Evolutionary conservation across 73 alveolate species (phyloP).

Genomic region (Paramecium octaurelia): DNA sequence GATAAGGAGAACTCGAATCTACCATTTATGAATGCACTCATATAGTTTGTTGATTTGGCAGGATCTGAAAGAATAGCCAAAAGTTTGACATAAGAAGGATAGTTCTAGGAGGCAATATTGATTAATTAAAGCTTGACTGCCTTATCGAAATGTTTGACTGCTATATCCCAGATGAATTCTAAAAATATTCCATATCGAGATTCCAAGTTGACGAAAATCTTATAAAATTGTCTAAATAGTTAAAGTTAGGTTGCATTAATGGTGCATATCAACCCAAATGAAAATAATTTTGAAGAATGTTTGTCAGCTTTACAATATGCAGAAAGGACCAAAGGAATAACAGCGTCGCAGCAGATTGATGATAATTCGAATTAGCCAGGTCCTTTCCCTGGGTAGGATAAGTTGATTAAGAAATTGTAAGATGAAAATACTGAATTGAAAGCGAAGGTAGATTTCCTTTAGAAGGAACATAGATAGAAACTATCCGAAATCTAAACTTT

Average conservation of each 20-base stretch:
- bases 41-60: slow-evolving; percentile 57
- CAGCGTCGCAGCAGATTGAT: neutral
- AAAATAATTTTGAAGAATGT: slow-evolving; percentile 62
- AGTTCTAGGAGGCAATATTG: slow-evolving; percentile 60
- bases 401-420: slow-evolving; percentile 23
- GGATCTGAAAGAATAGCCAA: slow-evolving; percentile 62
- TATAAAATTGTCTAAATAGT: slow-evolving; percentile 43
- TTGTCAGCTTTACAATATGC: slow-evolving; percentile 51
- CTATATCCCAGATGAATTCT: slow-evolving; percentile 42
- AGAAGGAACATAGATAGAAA: slow-evolving; percentile 48
- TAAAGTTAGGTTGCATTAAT: slow-evolving; percentile 44
- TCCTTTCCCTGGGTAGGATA: slow-evolving; percentile 51
- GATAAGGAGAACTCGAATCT: slow-evolving; percentile 57
- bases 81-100: slow-evolving; percentile 44
- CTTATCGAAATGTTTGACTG: slow-evolving; percentile 46
- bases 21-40: slow-evolving; percentile 57
- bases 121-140: slow-evolving; percentile 60
- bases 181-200: slow-evolving; percentile 58
- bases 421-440: slow-evolving; percentile 51
- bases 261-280: slow-evolving; percentile 56
- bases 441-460: slow-evolving; percentile 25
- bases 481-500: slow-evolving; percentile 46
- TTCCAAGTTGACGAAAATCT: slow-evolving; percentile 48
- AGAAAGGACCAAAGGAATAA: slow-evolving; percentile 54
- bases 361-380: neutral